These are phyloP conservation scores for Geranium rotundifolium DNA, from an alignment of 345 rosid species.

Conservation along the genomic window DNA sequence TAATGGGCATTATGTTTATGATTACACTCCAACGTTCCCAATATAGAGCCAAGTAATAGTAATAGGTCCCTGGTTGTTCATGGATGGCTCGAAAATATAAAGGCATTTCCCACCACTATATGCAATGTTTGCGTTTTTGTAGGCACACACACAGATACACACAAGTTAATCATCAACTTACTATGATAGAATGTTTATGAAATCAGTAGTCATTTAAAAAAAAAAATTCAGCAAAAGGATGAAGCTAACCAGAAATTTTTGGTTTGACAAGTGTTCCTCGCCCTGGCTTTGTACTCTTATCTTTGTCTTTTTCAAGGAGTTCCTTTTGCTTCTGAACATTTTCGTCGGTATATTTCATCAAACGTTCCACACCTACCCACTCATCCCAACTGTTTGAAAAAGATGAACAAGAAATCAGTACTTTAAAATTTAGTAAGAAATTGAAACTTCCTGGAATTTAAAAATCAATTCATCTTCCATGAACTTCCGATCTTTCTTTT, in stretches of 20 bases:
- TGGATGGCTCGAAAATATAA: too few species aligned
- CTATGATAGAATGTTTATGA: too few species aligned
- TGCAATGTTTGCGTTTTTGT: too few species aligned
- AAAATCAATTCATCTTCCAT: too few species aligned
- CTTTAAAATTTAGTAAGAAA: neutral
- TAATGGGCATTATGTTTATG: too few species aligned
- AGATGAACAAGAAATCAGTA: neutral
- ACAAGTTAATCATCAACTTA: too few species aligned
- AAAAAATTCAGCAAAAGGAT: slow-evolving; percentile 1
- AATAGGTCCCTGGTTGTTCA: too few species aligned
- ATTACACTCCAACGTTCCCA: too few species aligned
- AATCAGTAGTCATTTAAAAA: neutral
- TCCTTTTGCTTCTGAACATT: slow-evolving; percentile 35
- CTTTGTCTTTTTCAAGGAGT: slow-evolving; percentile 1
- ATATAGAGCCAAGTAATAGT: too few species aligned
- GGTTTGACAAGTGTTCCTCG: slow-evolving; percentile 30
- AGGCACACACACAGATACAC: too few species aligned
- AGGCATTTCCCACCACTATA: too few species aligned
- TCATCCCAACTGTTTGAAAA: slow-evolving; percentile 70
- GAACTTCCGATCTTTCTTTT: too few species aligned
- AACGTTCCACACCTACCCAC: slow-evolving; percentile 49
- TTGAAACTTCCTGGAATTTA: neutral
- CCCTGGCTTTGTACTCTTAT: slow-evolving; percentile 30
- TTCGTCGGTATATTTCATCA: slow-evolving; percentile 53
- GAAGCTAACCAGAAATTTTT: slow-evolving; percentile 41